Conservation (phyloP, 441 rosid species). For the Croton laevigatus region DNA sequence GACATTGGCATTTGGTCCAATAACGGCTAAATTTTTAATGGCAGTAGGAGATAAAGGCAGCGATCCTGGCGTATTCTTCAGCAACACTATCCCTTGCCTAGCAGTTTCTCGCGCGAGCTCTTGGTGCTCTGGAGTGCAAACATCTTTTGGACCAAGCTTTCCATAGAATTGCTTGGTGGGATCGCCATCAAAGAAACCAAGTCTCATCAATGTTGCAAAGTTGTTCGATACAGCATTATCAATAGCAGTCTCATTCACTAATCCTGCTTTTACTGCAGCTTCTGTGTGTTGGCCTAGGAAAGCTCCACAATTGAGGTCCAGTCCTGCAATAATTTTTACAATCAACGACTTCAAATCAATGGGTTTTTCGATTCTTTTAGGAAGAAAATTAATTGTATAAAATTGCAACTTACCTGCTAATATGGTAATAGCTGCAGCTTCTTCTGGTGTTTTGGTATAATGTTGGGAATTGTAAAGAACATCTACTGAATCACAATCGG, state of each 20-base stretch:
- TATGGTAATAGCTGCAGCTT: conserved; percentile 73
- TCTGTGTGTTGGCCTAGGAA: conserved; percentile 69
- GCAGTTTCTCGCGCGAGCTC: conserved; percentile 80
- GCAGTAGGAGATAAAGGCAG: conserved; percentile 59
- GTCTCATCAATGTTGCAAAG: conserved; percentile 73
- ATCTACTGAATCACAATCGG: conserved; percentile 80
- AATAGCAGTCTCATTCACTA: conserved; percentile 47
- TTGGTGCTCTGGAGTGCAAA: conserved; percentile 62
- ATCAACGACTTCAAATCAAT: too few species aligned
- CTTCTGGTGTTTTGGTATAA: conserved; percentile 78
- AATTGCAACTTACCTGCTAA: conserved; percentile 42
- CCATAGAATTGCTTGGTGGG: conserved; percentile 72
- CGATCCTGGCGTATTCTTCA: conserved; percentile 55
- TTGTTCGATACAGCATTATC: conserved; percentile 66
- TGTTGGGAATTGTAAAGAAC: conserved; percentile 57
- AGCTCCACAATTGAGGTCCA: conserved; percentile 75
- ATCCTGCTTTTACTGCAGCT: conserved; percentile 63
- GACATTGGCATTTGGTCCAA: conserved; percentile 88
- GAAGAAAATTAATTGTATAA: background rate
- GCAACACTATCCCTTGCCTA: conserved; percentile 85
- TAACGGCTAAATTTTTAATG: conserved; percentile 67
- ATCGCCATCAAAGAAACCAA: conserved; percentile 86
- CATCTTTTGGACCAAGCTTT: conserved; percentile 78
- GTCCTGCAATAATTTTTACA: conserved; percentile 31
- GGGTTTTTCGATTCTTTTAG: too few species aligned